A percentile compares a stretch with the other conserved stretches of the same genome.
These are phyloP conservation scores for Vachellia collinsii DNA, from an alignment of 306 rosid genomes.

Conservation along the genomic window DNA sequence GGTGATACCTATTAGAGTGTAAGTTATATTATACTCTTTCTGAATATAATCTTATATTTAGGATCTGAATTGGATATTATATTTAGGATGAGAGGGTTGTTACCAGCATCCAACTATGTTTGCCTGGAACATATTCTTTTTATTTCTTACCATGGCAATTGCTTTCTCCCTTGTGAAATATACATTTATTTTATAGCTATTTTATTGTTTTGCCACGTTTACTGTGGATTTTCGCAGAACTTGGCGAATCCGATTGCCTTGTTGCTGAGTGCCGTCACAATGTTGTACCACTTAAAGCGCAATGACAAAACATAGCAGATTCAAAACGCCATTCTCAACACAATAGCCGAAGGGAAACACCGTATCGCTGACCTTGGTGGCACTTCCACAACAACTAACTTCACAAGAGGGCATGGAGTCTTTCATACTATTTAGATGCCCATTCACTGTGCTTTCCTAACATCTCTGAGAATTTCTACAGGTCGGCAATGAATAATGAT, in stretches of 20 bases:
- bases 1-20: too few relatives aligned
- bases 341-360: conserved; percentile 88
- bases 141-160: neutral
- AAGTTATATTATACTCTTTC: too few relatives aligned
- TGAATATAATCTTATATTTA: too few relatives aligned
- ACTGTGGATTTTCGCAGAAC: conserved; percentile 56
- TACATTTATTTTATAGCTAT: neutral
- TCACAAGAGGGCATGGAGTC: conserved; percentile 27
- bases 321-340: conserved; percentile 78
- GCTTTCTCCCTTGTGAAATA: neutral
- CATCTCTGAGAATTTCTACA: too few relatives aligned
- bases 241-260: conserved; percentile 98
- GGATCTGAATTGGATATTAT: too few relatives aligned
- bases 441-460: too few relatives aligned
- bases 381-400: conserved; percentile 71
- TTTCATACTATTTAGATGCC: too few relatives aligned
- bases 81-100: too few relatives aligned
- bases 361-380: conserved; percentile 99
- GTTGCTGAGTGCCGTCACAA: conserved; percentile 79
- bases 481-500: too few relatives aligned
- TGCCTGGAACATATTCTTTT: neutral
- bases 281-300: conserved; percentile 87
- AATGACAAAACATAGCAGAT: conserved; percentile 78
- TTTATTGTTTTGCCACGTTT: conserved; percentile 33
- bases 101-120: neutral